phyloP scores from a whole-genome alignment of 805 yeast genomes.

The Candida golubevii region DNA sequence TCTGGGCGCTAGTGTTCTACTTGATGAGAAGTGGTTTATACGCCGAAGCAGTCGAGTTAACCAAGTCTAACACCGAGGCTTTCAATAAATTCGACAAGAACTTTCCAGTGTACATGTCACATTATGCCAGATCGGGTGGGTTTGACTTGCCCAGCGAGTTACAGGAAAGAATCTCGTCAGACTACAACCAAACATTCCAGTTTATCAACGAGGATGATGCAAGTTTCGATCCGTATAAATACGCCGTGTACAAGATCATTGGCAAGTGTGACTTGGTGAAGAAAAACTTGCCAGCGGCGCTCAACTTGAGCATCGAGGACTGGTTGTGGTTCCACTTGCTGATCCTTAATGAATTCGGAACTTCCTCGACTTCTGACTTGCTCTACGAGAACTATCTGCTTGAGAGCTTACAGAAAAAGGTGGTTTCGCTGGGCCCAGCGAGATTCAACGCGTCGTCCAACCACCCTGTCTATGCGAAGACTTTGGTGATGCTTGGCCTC shows the following conservation, averaged over 20 bases:
- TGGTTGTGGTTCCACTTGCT: constrained; percentile 94
- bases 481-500: constrained; percentile 69
- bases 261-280: constrained; percentile 83
- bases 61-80: constrained; percentile 57
- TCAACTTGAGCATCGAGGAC: constrained; percentile 81
- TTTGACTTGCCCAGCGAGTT: constrained; percentile 60
- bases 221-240: constrained; percentile 78
- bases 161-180: constrained; percentile 65
- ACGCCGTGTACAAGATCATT: constrained; percentile 83
- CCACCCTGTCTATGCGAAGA: constrained; percentile 70
- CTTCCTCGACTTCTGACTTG: constrained; percentile 30
- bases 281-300: constrained; percentile 60
- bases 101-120: constrained; percentile 74
- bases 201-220: constrained; percentile 47
- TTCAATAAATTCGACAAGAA: constrained; percentile 83
- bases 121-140: constrained; percentile 52
- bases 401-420: constrained; percentile 65
- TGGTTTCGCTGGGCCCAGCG: constrained; percentile 67
- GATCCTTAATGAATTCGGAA: constrained; percentile 54
- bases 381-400: constrained; percentile 70
- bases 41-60: constrained; percentile 71
- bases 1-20: constrained; percentile 92
- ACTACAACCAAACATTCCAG: constrained; percentile 81
- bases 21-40: constrained; percentile 78
- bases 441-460: constrained; percentile 63